A percentile compares a stretch with the other conserved stretches of the same genome.
These are phyloP conservation scores for Phytophthora kernoviae DNA, from an alignment of 352 stramenopile species.

Conservation along the genomic window DNA sequence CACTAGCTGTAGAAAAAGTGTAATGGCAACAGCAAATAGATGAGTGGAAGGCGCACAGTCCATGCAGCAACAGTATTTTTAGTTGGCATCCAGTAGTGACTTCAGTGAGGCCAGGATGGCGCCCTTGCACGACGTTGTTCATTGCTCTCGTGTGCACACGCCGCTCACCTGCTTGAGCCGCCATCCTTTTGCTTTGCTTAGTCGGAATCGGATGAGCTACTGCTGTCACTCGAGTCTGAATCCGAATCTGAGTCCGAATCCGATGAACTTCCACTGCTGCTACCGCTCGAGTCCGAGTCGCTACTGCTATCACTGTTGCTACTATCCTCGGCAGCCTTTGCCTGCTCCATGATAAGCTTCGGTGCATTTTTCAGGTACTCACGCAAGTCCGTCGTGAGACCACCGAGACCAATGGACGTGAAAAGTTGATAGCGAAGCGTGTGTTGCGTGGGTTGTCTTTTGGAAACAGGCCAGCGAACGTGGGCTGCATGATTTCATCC, in stretches of 20 bases:
- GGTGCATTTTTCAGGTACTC: slow-evolving; percentile 97
- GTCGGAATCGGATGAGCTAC: slow-evolving; percentile 47
- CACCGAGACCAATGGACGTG: slow-evolving; percentile 98
- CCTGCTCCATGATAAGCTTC: slow-evolving; percentile 92
- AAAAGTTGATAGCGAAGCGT: slow-evolving; percentile 99
- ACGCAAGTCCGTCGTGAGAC: slow-evolving; percentile 96
- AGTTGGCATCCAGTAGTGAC: too few relatives aligned
- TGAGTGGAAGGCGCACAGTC: background rate
- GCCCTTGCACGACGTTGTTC: background rate
- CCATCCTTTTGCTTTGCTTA: background rate
- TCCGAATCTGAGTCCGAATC: slow-evolving; percentile 46
- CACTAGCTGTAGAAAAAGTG: slow-evolving; percentile 8
- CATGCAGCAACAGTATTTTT: slow-evolving; percentile 33
- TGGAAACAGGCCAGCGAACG: slow-evolving; percentile 96
- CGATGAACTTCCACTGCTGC: slow-evolving; percentile 33
- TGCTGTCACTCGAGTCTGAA: slow-evolving; percentile 48
- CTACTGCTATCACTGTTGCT: slow-evolving; percentile 51
- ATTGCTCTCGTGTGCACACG: background rate
- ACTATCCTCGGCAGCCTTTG: slow-evolving; percentile 40
- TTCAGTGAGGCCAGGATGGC: background rate
- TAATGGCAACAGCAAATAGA: slow-evolving; percentile 1
- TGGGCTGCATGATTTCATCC: slow-evolving; percentile 90
- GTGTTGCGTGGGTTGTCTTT: slow-evolving; percentile 97
- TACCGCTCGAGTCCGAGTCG: slow-evolving; percentile 48
- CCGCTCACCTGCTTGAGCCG: slow-evolving; percentile 18